Evolutionary conservation across 768 basidiomycete species (phyloP), one percentile per base, ranked within the genome.

Genomic region (Russula olivacea): DNA sequence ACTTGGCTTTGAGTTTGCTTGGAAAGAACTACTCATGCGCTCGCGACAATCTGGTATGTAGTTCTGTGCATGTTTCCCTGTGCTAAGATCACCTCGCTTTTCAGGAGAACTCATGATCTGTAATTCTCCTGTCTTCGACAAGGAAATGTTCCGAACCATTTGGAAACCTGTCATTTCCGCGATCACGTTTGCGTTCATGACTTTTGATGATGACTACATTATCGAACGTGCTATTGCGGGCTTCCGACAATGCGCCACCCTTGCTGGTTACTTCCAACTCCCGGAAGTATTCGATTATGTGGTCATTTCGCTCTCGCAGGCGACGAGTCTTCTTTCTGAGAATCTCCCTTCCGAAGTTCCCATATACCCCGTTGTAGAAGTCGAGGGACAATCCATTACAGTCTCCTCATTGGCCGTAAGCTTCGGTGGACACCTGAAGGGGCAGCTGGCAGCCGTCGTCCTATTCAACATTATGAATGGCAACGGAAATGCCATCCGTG

Each of bases 261-360:
- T 98, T 11, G 97, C 96, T 0, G 85, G 90, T 3, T 86, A 85
- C 65, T 98, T 97, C 76, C 80, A 82, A 51, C 80, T 98, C 23
- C 93, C 93, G 0, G 93, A 98, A 70, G 94, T 98, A 12, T 98
- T 98, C 72, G 97, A 99, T 73, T 96, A 89, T 67, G 91, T 98
- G 32, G 95, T 98, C 11, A 80, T 90, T 40, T 94, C 94, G 0
- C 81, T 99, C 45, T 93, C 94, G 3, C 90, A 90, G 67, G 94
- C 94, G 0, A 98, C 96, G 19, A 89, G 87, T 59, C 79, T 99
- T 34, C 78, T 95, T 41, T 83, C 89, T 1, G 90, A 93, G 36
- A 79, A 81, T 14, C 77, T 89, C 32, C 83, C 87, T 10, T 79
- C 80, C 3, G 83, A 82, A 63, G 83, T 93, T 25, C 87, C 89